Conservation (phyloP, 1,284 basidiomycete genomes). For the Puccinia brachypodii region DNA sequence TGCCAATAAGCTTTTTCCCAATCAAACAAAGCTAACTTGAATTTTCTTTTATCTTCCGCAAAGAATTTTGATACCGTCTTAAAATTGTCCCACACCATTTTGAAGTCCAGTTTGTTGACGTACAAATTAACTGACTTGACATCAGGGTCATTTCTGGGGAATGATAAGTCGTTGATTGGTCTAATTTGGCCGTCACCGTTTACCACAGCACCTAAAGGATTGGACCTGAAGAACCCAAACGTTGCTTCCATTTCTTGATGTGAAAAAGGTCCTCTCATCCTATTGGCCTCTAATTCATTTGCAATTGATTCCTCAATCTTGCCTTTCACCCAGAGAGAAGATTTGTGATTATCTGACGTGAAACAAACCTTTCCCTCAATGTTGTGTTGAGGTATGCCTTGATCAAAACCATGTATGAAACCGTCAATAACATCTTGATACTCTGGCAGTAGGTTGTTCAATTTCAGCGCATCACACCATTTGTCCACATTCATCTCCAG, state of each 20-base stretch:
- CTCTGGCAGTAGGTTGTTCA: neutral
- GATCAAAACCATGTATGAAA: neutral
- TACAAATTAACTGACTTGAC: neutral
- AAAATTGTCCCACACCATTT: conserved; percentile 5
- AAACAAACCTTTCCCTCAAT: neutral
- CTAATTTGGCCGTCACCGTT: neutral
- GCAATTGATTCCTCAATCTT: neutral
- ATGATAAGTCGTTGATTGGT: conserved; percentile 4
- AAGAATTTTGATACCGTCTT: neutral
- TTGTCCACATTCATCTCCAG: neutral
- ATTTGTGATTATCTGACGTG: neutral
- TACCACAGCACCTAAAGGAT: conserved; percentile 5
- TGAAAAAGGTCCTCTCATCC: neutral
- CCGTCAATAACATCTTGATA: neutral
- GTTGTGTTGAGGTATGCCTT: neutral
- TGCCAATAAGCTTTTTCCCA: conserved; percentile 16
- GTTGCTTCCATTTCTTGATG: neutral
- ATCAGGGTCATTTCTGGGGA: neutral
- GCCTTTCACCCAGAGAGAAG: neutral
- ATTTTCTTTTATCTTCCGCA: neutral
- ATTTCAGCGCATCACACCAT: neutral
- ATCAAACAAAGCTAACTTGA: neutral
- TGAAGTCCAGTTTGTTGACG: neutral
- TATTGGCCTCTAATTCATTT: neutral
- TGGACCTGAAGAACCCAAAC: neutral